Base-by-base conservation (phyloP, 1,139 yeast genomes). In the Blastobotrys raffinosifermentans region DNA sequence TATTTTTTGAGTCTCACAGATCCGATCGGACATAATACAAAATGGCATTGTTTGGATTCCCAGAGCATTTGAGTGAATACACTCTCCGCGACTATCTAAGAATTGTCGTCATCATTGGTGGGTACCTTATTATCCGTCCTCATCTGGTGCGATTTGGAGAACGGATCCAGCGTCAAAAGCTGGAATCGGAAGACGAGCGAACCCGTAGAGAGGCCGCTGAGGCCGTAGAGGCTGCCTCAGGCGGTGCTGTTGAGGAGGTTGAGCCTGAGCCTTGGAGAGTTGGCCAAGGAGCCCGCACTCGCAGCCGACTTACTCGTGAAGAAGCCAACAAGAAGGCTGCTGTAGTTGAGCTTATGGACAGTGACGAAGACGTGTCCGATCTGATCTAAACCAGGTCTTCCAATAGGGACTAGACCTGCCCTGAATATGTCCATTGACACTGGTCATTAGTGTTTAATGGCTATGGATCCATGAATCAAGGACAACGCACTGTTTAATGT, bases 281-380 rank as follows among this genome's bases (percentile, higher is more conserved):
- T 19, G 32, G 33, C 18, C 41, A 43, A 29, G 89, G 91, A 22
- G 72, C 81, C 30, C 74, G 70, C 53, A 93, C 83, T 10, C 75
- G 85, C 55, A 54, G 72, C 26, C 82, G 80, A 63, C 71, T 83
- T 22, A 32, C 40, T 14, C 36, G 38, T 4, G 41, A 45, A 26
- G 36, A 38, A 2, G 40, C 47, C 33, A 34, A 31, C 11, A 29
- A 26, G 5, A 37, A 38, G 29, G 46, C 32, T 15, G 47, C 45
- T 18, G 33, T 35, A n/a, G 39, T 35, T n/a, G 80, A 72, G 33
- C 76, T 72, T 23, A 74, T 69, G 46, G 80, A 75, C 39, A 81
- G 76, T 32, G 82, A 77, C 39, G 85, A 76, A 22, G 84, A 78
- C 45, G 77, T 75, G 44, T 79, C 77, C 51, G 86, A 80, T 51